Conservation (phyloP, 306 rosid genomes). For the Cyamopsis tetragonoloba region DNA sequence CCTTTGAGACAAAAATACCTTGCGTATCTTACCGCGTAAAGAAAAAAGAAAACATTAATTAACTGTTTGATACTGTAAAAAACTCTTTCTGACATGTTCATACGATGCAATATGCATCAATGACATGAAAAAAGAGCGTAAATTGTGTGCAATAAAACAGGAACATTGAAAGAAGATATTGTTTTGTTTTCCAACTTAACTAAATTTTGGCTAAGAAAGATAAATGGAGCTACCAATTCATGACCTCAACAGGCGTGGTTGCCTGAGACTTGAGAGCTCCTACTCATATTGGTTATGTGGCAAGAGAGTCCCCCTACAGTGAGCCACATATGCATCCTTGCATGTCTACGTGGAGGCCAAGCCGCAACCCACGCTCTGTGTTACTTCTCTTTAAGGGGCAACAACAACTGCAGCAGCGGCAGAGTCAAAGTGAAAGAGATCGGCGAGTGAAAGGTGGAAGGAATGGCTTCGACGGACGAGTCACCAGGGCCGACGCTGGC, state of each 20-base stretch:
- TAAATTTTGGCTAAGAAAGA: neutral
- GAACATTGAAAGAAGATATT: too few species aligned
- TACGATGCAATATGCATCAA: too few species aligned
- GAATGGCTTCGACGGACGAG: slow-evolving; percentile 32
- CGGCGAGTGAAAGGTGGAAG: neutral
- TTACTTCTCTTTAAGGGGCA: too few species aligned
- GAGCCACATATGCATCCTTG: slow-evolving; percentile 1
- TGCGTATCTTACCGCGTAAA: too few species aligned
- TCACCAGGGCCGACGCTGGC: slow-evolving; percentile 32
- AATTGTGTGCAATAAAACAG: too few species aligned
- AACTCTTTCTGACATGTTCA: too few species aligned
- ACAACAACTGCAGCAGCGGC: too few species aligned
- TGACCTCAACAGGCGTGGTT: neutral
- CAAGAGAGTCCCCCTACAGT: neutral
- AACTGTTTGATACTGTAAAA: too few species aligned
- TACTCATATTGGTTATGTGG: neutral
- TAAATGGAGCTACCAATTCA: neutral
- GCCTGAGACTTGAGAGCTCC: neutral
- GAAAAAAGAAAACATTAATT: too few species aligned
- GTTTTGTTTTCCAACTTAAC: too few species aligned
- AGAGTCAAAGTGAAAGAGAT: too few species aligned
- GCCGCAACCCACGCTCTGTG: slow-evolving; percentile 4
- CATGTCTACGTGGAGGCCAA: slow-evolving; percentile 31
- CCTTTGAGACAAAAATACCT: neutral
- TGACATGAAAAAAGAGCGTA: too few species aligned